Evolutionary conservation across 352 stramenopile species (phyloP).

Genomic region (Peronospora farinosa): DNA sequence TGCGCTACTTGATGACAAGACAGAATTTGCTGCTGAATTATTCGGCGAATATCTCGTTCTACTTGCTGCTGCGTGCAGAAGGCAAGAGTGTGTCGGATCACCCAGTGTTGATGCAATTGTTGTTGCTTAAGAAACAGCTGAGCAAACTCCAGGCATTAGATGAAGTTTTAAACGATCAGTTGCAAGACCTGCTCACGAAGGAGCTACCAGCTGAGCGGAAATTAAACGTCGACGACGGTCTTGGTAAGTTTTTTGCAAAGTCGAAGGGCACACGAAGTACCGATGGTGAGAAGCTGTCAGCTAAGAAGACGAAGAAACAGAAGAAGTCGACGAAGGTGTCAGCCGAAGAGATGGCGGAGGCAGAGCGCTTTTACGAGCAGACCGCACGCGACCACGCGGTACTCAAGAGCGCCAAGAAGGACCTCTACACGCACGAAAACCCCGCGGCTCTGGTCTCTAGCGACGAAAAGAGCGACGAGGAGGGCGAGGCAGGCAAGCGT

Average conservation of each 20-base stretch:
- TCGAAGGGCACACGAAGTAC: slow-evolving; percentile 29
- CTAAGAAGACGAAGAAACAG: slow-evolving; percentile 41
- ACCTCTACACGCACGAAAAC: slow-evolving; percentile 70
- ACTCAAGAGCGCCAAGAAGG: slow-evolving; percentile 64
- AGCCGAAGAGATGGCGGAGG: slow-evolving; percentile 45
- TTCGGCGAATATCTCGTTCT: slow-evolving; percentile 82
- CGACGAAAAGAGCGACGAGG: slow-evolving; percentile 57
- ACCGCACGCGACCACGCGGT: slow-evolving; percentile 43
- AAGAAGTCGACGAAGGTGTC: slow-evolving; percentile 39
- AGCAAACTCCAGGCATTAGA: slow-evolving; percentile 52
- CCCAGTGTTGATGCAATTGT: slow-evolving; percentile 68
- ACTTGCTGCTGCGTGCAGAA: slow-evolving; percentile 70
- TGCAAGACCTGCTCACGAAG: slow-evolving; percentile 63
- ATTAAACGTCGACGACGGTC: slow-evolving; percentile 41
- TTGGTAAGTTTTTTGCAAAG: slow-evolving; percentile 66
- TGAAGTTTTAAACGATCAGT: slow-evolving; percentile 45
- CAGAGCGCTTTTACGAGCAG: slow-evolving; percentile 70
- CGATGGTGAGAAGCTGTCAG: slow-evolving; percentile 5
- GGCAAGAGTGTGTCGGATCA: slow-evolving; percentile 77
- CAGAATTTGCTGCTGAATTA: slow-evolving; percentile 85
- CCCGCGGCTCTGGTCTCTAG: slow-evolving; percentile 38
- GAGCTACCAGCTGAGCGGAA: slow-evolving; percentile 46
- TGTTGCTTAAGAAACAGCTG: slow-evolving; percentile 74
- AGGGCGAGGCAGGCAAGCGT: slow-evolving; percentile 84
- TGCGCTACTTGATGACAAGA: slow-evolving; percentile 73